These are phyloP conservation scores for Chaetomium olivaceum DNA, from an alignment of 2,329 filamentous ascomycete genomes.

Conservation along the genomic window DNA sequence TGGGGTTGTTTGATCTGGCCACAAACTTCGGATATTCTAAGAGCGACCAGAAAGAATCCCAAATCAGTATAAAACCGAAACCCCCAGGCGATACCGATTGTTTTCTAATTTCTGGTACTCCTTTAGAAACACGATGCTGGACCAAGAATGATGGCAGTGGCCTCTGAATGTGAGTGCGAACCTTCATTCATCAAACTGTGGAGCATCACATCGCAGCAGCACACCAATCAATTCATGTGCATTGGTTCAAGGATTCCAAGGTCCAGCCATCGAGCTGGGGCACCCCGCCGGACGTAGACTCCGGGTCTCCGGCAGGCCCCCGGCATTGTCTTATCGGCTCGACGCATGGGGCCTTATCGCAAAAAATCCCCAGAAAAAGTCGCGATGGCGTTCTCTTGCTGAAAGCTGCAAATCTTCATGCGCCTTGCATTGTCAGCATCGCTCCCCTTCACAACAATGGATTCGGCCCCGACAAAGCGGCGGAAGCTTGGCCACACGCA, in stretches of 20 bases:
- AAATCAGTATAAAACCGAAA: not conserved
- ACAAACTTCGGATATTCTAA: not conserved
- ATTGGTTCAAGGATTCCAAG: not conserved
- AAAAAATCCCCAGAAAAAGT: slow-evolving; percentile 25
- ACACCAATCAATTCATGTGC: not conserved
- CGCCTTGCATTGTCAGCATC: not conserved
- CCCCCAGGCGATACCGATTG: not conserved
- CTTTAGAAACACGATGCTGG: not conserved
- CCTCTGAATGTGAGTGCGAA: not conserved
- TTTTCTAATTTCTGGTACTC: not conserved
- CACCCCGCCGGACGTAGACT: not conserved
- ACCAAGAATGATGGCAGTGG: not conserved
- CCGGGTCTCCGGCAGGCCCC: slow-evolving; percentile 9
- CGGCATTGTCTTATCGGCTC: slow-evolving; percentile 28
- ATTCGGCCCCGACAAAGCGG: slow-evolving; percentile 38
- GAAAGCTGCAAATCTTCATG: not conserved
- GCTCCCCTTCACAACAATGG: slow-evolving; percentile 32
- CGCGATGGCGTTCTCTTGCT: slow-evolving; percentile 5
- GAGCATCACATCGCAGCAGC: not conserved
- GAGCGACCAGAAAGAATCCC: not conserved
- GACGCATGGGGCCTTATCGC: slow-evolving; percentile 19
- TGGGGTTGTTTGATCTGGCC: not conserved
- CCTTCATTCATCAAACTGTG: too few species aligned
- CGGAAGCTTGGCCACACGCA: slow-evolving; percentile 38
- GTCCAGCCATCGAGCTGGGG: too few species aligned